phyloP scores from a whole-genome alignment of 306 rosid species.

The Prunus mongolica region DNA sequence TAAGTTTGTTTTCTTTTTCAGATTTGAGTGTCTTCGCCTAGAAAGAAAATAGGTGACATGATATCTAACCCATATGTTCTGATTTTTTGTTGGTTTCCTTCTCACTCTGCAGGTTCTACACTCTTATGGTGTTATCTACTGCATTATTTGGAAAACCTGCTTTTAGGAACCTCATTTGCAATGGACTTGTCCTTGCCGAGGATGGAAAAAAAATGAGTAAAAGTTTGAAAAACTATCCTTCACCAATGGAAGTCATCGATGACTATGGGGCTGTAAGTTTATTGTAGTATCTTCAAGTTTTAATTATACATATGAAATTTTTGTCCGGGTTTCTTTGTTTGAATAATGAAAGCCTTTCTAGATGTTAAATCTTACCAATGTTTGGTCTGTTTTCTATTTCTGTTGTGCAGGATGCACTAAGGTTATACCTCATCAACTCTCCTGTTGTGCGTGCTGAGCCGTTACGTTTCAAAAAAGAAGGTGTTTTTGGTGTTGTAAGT shows the following conservation, averaged over 20 bases:
- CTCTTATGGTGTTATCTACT: constrained; percentile 91
- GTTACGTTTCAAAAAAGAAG: constrained; percentile 89
- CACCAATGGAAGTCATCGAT: constrained; percentile 82
- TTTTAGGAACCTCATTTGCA: constrained; percentile 90
- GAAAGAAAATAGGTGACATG: background rate
- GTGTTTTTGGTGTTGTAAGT: constrained; percentile 98
- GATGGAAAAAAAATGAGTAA: constrained; percentile 99
- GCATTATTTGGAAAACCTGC: constrained; percentile 93
- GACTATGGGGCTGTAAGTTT: constrained; percentile 82
- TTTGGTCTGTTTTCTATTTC: background rate
- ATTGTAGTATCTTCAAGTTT: background rate
- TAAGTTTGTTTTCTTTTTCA: constrained; percentile 31
- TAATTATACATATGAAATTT: background rate
- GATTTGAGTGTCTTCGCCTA: background rate
- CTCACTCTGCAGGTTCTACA: constrained; percentile 76
- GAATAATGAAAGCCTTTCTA: background rate
- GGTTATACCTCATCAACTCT: constrained; percentile 85
- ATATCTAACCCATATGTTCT: background rate
- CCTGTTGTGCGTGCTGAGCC: constrained; percentile 98
- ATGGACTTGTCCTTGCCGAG: constrained; percentile 95
- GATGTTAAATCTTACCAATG: constrained; percentile 3
- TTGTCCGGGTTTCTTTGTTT: constrained; percentile 8
- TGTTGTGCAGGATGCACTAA: constrained; percentile 74
- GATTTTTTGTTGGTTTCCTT: constrained; percentile 19
- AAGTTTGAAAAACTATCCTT: constrained; percentile 88